Base-by-base conservation (phyloP, 176 grass and related monocot species). In the Oryza punctata region DNA sequence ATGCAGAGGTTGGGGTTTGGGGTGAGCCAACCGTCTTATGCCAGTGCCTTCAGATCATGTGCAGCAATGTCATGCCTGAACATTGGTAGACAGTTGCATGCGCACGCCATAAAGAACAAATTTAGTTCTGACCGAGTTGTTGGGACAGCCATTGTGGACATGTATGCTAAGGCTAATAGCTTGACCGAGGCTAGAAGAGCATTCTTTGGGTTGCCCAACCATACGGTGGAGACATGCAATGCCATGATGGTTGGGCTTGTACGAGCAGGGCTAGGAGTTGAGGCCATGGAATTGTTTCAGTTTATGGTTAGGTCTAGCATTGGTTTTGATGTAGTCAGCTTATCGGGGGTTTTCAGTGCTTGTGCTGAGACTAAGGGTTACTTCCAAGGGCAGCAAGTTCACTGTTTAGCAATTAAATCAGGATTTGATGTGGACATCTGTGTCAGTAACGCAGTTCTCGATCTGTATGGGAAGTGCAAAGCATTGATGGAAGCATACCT, bases 381-480 rank as follows among this genome's bases (percentile, higher is more conserved):
- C 37, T 77, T 78, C 46, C 70, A 90, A 49, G 95, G 95, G 71
- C 63, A 82, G 24, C 90, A 94, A 92, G 73, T 91, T 32, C 95
- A 97, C 86, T 87, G 88, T 65, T 75, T 97, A 73, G 71, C 69
- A 25, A 63, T 92, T 64, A 93, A 97, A 84, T 92, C 88, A 65
- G 88, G 90, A 46, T 92, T 92, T 85, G 41, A 65, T 70, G 75
- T 54, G 23, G 82, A 89, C 29, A 75, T 92, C 72, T 97, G 90
- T 72, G 90, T 97, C 25, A 45, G 15, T 69, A 97, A 94, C 89
- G 90, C 88, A 57, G 47, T 94, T 81, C 81, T 97, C 35, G 92
- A 93, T 91, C 87, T 97, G 79, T 97, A 94, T 86, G 92, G 95
- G 18, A 97, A 97, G 72, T 93, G 92, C 82, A 94, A 92, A 85